Conservation (phyloP, 305 asterid species). For the Plantago rigida region DNA sequence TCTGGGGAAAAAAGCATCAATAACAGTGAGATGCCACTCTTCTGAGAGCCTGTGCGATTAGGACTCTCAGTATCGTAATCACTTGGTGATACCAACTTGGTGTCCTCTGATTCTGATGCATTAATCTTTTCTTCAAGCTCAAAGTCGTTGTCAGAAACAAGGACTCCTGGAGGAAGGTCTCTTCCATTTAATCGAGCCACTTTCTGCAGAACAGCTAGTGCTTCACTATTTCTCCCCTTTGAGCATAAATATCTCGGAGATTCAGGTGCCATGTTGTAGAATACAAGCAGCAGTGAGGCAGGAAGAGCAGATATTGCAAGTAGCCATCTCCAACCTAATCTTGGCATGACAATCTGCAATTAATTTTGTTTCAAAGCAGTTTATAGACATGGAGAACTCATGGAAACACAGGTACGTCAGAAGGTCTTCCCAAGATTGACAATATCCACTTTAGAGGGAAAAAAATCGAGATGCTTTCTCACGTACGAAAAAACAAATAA, state of each 20-base stretch:
- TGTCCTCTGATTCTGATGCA: slow-evolving; percentile 39
- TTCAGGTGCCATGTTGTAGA: slow-evolving; percentile 49
- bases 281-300: slow-evolving; percentile 45
- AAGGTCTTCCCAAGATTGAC: background rate
- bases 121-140: slow-evolving; percentile 36
- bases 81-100: slow-evolving; percentile 34
- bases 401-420: background rate
- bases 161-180: slow-evolving; percentile 56
- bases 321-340: slow-evolving; percentile 73
- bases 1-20: slow-evolving; percentile 50
- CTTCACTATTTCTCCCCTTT: slow-evolving; percentile 46
- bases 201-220: slow-evolving; percentile 42
- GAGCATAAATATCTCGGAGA: slow-evolving; percentile 57
- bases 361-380: background rate
- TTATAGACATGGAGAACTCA: slow-evolving; percentile 1
- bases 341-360: slow-evolving; percentile 57
- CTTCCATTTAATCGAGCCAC: slow-evolving; percentile 42
- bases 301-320: slow-evolving; percentile 61
- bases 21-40: slow-evolving; percentile 41
- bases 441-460: background rate
- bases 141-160: slow-evolving; percentile 37
- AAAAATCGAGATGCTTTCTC: background rate
- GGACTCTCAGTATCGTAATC: slow-evolving; percentile 23
- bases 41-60: slow-evolving; percentile 22
- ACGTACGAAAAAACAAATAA: background rate